Percentiles rank a stretch among this genome's conserved stretches.
Evolutionary conservation across 176 grass and related monocot genomes (phyloP).

Genomic region (Poa pratensis): DNA sequence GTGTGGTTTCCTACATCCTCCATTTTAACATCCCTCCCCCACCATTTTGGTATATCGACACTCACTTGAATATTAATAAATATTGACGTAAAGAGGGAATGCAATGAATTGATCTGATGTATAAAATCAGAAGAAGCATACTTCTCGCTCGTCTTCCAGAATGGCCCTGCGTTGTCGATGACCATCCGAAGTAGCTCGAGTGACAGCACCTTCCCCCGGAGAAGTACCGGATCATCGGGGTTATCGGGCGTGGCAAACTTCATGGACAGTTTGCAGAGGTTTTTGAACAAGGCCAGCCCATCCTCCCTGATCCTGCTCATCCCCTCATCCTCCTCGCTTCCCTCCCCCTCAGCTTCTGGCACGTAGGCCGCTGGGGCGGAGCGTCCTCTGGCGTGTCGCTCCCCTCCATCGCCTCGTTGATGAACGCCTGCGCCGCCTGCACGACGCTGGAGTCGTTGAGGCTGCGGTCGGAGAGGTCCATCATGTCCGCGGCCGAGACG

Average conservation of each 20-base stretch:
- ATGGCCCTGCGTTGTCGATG: constrained; percentile 70
- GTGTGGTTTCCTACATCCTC: neutral
- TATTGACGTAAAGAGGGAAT: neutral
- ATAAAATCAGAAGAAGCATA: constrained; percentile 26
- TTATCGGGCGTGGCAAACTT: constrained; percentile 76
- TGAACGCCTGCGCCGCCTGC: constrained; percentile 78
- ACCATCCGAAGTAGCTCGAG: constrained; percentile 91
- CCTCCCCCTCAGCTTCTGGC: constrained; percentile 31
- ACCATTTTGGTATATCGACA: neutral
- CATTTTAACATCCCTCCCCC: constrained; percentile 10
- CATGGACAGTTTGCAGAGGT: constrained; percentile 92
- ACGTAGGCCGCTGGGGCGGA: neutral
- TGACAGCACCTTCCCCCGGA: constrained; percentile 88
- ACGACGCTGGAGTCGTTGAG: constrained; percentile 91
- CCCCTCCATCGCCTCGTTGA: constrained; percentile 91
- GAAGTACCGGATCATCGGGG: constrained; percentile 75
- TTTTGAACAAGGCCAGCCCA: constrained; percentile 84
- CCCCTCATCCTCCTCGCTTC: constrained; percentile 22
- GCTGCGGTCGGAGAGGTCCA: constrained; percentile 95
- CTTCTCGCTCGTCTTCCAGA: constrained; percentile 86
- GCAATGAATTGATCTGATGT: constrained; percentile 3
- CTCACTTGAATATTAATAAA: constrained; percentile 13
- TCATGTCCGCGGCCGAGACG: constrained; percentile 82
- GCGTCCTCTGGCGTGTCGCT: constrained; percentile 44
- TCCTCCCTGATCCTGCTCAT: constrained; percentile 83